phyloP scores from a whole-genome alignment of 2,329 filamentous ascomycete species.

The Claviceps monticola region DNA sequence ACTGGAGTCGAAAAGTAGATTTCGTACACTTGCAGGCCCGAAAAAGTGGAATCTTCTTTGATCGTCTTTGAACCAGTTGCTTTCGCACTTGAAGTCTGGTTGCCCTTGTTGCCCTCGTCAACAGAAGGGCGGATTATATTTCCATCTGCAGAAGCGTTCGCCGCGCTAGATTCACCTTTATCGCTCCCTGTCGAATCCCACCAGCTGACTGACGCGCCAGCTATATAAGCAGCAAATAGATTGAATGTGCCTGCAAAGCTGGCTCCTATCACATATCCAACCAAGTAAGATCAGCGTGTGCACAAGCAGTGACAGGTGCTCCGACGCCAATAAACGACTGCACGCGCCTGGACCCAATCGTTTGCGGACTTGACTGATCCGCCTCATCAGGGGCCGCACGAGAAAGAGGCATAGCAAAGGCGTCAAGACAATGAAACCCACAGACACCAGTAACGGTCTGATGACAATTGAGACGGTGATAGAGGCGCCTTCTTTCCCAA shows the following conservation, averaged over 20 bases:
- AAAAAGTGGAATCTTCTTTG: background rate
- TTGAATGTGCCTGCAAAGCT: constrained; percentile 49
- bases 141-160: background rate
- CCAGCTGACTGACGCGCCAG: constrained; percentile 46
- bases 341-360: constrained; percentile 8
- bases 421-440: constrained; percentile 35
- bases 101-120: background rate
- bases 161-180: constrained; percentile 7
- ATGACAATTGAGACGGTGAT: constrained; percentile 23
- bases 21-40: constrained; percentile 19
- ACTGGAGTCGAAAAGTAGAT: constrained; percentile 26
- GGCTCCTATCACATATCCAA: constrained; percentile 34
- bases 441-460: constrained; percentile 30
- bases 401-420: constrained; percentile 33
- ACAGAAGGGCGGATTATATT: background rate
- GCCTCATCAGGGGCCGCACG: constrained; percentile 25
- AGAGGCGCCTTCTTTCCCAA: constrained; percentile 26
- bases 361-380: constrained; percentile 20
- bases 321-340: constrained; percentile 13
- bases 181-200: constrained; percentile 30
- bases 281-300: constrained; percentile 37
- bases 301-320: constrained; percentile 25
- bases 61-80: background rate
- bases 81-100: background rate
- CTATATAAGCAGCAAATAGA: constrained; percentile 48